Percentiles rank a stretch among this genome's conserved stretches.
Evolutionary conservation across 177 flowering plant genomes (phyloP).

Genomic region (Vitis hybrid): DNA sequence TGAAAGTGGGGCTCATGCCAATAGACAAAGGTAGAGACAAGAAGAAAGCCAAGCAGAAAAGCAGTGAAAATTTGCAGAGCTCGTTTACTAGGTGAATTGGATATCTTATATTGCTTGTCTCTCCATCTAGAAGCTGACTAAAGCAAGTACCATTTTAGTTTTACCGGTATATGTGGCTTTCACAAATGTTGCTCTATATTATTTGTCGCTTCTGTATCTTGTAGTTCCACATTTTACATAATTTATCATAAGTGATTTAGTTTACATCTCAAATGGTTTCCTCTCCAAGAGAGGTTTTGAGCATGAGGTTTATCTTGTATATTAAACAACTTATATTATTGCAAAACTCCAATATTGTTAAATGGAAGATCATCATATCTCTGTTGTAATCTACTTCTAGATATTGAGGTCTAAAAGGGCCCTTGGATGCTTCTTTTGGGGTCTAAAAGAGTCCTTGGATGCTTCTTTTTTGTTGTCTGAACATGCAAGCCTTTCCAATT

Average conservation of each 20-base stretch:
- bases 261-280: background rate
- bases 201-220: no score
- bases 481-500: background rate
- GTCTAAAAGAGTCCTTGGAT: background rate
- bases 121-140: conserved; percentile 2
- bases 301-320: background rate
- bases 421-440: no score
- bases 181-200: background rate
- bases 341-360: background rate
- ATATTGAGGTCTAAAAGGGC: background rate
- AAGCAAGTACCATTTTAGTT: background rate
- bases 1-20: conserved; percentile 5
- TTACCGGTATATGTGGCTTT: background rate
- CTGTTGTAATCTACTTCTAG: background rate
- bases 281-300: background rate
- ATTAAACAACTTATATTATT: background rate
- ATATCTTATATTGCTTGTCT: background rate
- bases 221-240: background rate
- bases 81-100: background rate
- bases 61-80: background rate
- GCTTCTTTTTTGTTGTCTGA: background rate
- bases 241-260: background rate
- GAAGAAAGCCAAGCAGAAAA: conserved; percentile 9
- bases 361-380: background rate
- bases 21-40: conserved; percentile 6